Evolutionary conservation across 768 basidiomycete genomes (phyloP), one percentile per base, ranked within the genome.

Genomic region (Wakefieldia striispora): DNA sequence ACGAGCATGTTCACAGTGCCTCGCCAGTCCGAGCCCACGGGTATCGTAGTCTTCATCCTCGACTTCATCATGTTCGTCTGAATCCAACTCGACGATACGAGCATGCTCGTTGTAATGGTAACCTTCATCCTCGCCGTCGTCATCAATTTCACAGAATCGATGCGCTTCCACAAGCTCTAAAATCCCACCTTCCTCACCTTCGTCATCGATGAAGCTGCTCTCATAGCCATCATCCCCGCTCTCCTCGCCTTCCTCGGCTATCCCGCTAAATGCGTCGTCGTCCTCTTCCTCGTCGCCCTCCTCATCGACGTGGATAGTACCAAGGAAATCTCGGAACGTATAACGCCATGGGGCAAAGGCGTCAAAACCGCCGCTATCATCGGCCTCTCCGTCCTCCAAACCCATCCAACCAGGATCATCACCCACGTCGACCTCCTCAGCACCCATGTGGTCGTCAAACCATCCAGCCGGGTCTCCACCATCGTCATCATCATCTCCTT

Each of bases 201-300:
- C 69, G 37, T 82, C 81, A 36, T 81, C 80, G 43, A 83, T 81
- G 56, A 83, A 83, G 60, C 80, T 80, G 53, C 73, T 71, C 51
- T 78, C 78, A 43, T 80, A 81, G 12, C 62, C 72, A 16, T 68
- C 74, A 0, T 74, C 72, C 2, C 57, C 71, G 4, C 57, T 60
- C 14, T 51, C 62, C 16, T 63, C 65, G 14, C 45, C 57, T 14
- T 60, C 60, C 38, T 31, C 47, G 9, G 37, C 51, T 36, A 35
- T 16, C 13, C 19, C 31, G 8, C 43, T 43, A 26, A 53, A 19
- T 26, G 38, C 24, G 12, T 55, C 52, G 0, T 51, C 56, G 17
- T 54, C 46, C 5, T 45, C 49, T 10, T 54, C 60, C 3, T 57
- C 62, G 1, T 60, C 64, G 10, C 60, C 65, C 16, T 61, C 64